Evolutionary conservation across 2,329 filamentous ascomycete species (phyloP).

Genomic region (Monilinia fructicola): DNA sequence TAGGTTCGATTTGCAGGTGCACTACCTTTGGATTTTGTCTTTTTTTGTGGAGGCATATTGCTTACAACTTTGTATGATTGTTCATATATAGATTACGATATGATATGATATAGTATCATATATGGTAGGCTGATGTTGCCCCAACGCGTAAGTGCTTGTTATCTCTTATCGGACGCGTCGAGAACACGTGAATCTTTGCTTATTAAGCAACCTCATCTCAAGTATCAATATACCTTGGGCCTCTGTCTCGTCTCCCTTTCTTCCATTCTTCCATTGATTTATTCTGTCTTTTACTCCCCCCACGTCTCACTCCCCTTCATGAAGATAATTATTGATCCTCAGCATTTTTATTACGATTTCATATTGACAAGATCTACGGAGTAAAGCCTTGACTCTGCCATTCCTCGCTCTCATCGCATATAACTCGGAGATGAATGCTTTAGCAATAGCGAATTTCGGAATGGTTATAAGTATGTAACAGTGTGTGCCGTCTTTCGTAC

Average conservation of each 20-base stretch:
- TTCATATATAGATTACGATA: neutral
- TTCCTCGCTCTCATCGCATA: too few species aligned
- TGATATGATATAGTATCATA: neutral
- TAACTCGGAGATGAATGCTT: neutral
- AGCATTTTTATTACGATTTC: neutral
- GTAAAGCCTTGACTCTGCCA: neutral
- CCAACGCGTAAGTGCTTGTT: neutral
- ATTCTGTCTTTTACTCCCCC: too few species aligned
- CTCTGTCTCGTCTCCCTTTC: too few species aligned
- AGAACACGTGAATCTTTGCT: neutral
- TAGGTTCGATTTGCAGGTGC: slow-evolving; percentile 36
- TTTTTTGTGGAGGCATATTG: slow-evolving; percentile 31
- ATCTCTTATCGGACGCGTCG: slow-evolving; percentile 10
- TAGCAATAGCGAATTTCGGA: neutral
- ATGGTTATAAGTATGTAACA: slow-evolving; percentile 1
- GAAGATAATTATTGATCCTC: neutral
- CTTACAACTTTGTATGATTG: neutral
- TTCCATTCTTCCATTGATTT: too few species aligned
- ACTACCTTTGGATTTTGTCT: slow-evolving; percentile 23
- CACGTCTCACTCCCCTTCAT: neutral
- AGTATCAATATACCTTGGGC: neutral
- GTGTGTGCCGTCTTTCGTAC: slow-evolving; percentile 9
- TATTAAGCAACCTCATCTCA: neutral
- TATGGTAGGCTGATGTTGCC: neutral
- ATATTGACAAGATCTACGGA: slow-evolving; percentile 10